These are phyloP conservation scores for Diplodia seriata DNA, from an alignment of 2,329 filamentous ascomycete genomes.

Conservation along the genomic window DNA sequence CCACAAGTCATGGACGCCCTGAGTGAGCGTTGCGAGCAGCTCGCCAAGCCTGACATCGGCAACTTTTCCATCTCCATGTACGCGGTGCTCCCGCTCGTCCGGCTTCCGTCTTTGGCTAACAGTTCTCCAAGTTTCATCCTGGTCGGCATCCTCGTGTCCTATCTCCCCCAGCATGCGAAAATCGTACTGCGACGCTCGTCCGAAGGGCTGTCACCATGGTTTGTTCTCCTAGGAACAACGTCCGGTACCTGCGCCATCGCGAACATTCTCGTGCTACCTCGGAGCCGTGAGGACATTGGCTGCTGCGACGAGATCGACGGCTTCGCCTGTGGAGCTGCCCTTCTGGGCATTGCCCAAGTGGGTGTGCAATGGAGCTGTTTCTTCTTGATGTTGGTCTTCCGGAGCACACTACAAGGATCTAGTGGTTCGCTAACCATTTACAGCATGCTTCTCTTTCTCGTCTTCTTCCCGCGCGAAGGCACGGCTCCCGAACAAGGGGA, in stretches of 20 bases:
- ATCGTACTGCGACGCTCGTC: conserved; percentile 86
- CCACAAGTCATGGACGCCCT: conserved; percentile 27
- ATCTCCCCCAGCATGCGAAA: conserved; percentile 91
- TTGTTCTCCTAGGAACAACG: conserved; percentile 90
- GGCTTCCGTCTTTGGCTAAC: conserved; percentile 24
- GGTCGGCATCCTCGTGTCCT: conserved; percentile 87
- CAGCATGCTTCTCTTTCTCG: conserved; percentile 89
- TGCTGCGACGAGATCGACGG: conserved; percentile 84
- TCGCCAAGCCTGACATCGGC: conserved; percentile 58
- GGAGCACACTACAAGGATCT: background rate
- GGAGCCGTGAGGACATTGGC: conserved; percentile 79
- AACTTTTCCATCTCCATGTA: conserved; percentile 64
- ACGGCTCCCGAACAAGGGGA: conserved; percentile 31
- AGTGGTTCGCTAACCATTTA: background rate
- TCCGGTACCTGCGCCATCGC: conserved; percentile 88
- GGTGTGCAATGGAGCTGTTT: conserved; percentile 93
- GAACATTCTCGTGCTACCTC: conserved; percentile 89
- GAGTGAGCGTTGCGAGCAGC: conserved; percentile 55
- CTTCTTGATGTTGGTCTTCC: conserved; percentile 75
- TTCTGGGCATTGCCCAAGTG: conserved; percentile 89
- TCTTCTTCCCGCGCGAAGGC: conserved; percentile 74
- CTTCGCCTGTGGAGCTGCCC: conserved; percentile 82
- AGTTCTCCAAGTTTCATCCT: conserved; percentile 69
- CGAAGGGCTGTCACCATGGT: conserved; percentile 94
- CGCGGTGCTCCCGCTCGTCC: conserved; percentile 35